Evolutionary conservation across 129 eudicot species (phyloP).

Genomic region (Pseudognaphalium luteoalbum): DNA sequence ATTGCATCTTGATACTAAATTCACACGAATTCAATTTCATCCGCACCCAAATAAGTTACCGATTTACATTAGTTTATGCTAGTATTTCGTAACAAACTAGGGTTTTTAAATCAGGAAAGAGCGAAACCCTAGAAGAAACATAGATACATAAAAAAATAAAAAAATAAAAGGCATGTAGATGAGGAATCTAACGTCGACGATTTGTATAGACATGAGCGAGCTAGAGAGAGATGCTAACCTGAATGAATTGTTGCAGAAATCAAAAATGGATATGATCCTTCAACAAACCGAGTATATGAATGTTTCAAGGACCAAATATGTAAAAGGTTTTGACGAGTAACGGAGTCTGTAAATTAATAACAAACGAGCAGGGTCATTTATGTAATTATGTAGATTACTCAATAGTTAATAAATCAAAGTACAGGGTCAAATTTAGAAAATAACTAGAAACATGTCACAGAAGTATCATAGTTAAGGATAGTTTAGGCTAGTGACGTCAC

Average conservation of each 20-base stretch:
- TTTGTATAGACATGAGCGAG: conserved; percentile 5
- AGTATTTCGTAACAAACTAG: conserved; percentile 3
- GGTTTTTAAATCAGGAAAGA: not conserved
- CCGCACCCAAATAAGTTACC: not conserved
- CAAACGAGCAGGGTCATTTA: not conserved
- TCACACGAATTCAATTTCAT: not conserved
- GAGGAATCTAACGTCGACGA: not conserved
- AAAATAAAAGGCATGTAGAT: not conserved
- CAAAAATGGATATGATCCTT: not conserved
- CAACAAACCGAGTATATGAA: no score
- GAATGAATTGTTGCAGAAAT: conserved; percentile 16
- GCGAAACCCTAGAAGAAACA: not conserved
- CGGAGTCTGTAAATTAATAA: not conserved
- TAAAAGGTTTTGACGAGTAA: not conserved
- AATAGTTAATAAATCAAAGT: no score
- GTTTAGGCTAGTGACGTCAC: no score
- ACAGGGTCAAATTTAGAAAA: no score
- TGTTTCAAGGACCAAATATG: not conserved
- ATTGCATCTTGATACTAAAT: not conserved
- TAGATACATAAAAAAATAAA: not conserved
- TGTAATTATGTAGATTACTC: not conserved
- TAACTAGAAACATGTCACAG: no score
- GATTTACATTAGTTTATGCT: not conserved
- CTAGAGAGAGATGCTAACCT: not conserved
- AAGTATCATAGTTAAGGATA: no score